Conservation (phyloP, 2,329 filamentous ascomycete genomes). For the Blastomyces parvus region DNA sequence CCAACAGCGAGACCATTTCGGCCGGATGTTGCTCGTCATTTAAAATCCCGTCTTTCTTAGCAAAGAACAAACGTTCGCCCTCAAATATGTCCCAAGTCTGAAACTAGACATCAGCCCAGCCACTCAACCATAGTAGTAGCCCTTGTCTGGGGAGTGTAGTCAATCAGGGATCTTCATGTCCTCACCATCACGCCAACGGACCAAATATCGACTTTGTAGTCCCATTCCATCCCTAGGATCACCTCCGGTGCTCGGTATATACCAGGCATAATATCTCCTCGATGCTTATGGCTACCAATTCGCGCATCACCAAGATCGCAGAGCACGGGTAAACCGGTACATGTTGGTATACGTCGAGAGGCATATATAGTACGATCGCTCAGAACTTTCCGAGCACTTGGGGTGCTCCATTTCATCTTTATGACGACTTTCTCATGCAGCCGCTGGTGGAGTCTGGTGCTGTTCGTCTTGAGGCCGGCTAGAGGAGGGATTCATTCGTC, state of each 20-base stretch:
- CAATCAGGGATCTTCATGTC: conserved; percentile 3
- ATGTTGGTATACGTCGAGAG: conserved; percentile 9
- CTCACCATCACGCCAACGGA: conserved; percentile 19
- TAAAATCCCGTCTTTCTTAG: conserved; percentile 1
- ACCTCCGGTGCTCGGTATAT: conserved; percentile 20
- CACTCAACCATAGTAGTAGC: conserved; percentile 2
- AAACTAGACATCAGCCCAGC: conserved; percentile 2
- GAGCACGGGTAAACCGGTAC: conserved; percentile 12
- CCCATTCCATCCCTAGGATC: conserved; percentile 16
- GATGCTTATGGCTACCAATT: conserved; percentile 7
- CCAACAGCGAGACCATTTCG: conserved; percentile 14
- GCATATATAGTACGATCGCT: conserved; percentile 13
- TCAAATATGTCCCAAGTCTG: conserved; percentile 19
- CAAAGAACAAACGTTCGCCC: conserved; percentile 16
- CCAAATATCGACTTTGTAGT: conserved; percentile 21
- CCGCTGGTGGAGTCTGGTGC: too few species aligned
- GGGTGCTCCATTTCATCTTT: conserved; percentile 12
- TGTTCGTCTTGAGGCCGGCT: too few species aligned
- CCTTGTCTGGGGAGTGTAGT: neutral
- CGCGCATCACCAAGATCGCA: conserved; percentile 17
- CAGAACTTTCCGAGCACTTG: conserved; percentile 12
- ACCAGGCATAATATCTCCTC: conserved; percentile 16
- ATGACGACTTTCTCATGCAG: too few species aligned
- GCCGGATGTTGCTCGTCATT: conserved; percentile 14
- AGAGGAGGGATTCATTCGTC: too few species aligned